Base-by-base conservation (phyloP, 768 basidiomycete genomes). In the Lentinula detonsa region DNA sequence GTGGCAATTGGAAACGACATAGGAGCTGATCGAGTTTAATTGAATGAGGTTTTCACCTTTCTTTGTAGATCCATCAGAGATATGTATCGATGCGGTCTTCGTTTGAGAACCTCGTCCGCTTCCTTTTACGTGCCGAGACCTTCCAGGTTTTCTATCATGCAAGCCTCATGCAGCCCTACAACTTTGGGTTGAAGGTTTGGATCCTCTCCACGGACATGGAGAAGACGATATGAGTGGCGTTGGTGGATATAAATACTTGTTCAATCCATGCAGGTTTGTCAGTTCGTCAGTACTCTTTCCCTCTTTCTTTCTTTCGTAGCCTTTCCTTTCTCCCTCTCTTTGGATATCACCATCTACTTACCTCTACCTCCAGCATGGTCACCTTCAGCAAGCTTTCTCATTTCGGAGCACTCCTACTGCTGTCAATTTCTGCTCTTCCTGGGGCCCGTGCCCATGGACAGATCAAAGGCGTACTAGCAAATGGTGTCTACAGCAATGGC, bases 401-500 rank as follows among this genome's bases (percentile, higher is more conserved):
- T 15, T 18, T 55, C 1, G 37, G 53, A 9, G n/a, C 18, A 15
- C 39, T 55, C 53, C 6, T 23, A 28, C 37, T 55, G 9, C 33
- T 35, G 8, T 18, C 53, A 13, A 11, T 55, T 15, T 10, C 21
- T 28, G 53, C 53, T 45, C 31, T 57, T 18, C 28, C 42, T 35
- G 31, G 28, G 1, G 45, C 21, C 23, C 13, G 23, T 34, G 57
- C 57, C 8, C 57, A 57, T 33, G 57, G 57, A 5, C 57, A 57
- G 42, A 48, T 57, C 28, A 57, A 48, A 31, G 57, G 57, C 15
- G 57, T 57, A 9, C 40, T 57, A 23, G 57, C 57, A n/a, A 46
- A 57, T 21, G 43, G 43, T 16, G 21, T 45, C 2, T 57, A 57
- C 31, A 57, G 23, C 34, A 39, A 43, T 46, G 57, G 57, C 5